These are phyloP conservation scores for Mortierella sp. DNA, from an alignment of 371 early-diverging fungal species.

Conservation along the genomic window DNA sequence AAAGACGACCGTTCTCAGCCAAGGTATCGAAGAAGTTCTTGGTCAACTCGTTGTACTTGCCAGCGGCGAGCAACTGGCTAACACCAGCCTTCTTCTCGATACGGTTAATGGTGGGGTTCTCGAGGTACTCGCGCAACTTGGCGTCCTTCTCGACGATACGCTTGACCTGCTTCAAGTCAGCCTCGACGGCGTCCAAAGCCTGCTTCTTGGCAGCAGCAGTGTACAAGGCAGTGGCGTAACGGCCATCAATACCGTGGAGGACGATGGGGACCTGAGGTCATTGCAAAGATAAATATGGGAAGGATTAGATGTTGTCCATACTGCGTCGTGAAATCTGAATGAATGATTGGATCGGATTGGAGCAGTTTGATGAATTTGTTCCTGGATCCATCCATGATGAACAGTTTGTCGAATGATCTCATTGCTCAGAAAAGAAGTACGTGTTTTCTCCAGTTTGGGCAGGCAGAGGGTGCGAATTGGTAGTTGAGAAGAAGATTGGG, in stretches of 20 bases:
- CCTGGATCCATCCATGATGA: background rate
- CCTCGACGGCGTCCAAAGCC: slow-evolving; percentile 87
- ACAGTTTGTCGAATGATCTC: too few species aligned
- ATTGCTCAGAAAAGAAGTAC: background rate
- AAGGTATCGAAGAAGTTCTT: slow-evolving; percentile 91
- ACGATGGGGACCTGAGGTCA: slow-evolving; percentile 80
- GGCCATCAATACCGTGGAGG: slow-evolving; percentile 95
- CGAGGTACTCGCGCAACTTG: slow-evolving; percentile 79
- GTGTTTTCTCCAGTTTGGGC: background rate
- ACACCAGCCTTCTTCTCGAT: slow-evolving; percentile 84
- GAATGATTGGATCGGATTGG: background rate
- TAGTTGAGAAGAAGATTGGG: background rate
- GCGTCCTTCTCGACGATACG: slow-evolving; percentile 80
- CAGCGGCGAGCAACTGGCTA: slow-evolving; percentile 67
- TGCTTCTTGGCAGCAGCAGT: slow-evolving; percentile 92
- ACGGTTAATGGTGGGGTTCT: slow-evolving; percentile 90
- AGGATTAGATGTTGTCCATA: too few species aligned
- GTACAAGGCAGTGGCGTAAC: slow-evolving; percentile 97
- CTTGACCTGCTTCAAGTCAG: slow-evolving; percentile 83
- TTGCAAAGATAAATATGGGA: slow-evolving; percentile 2
- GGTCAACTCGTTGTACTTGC: slow-evolving; percentile 84
- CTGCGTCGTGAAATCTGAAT: background rate
- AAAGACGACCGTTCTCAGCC: slow-evolving; percentile 95
- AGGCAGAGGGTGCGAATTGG: too few species aligned
- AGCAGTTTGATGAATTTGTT: background rate